phyloP scores from a whole-genome alignment of 345 rosid genomes.

The Geranium brycei region DNA sequence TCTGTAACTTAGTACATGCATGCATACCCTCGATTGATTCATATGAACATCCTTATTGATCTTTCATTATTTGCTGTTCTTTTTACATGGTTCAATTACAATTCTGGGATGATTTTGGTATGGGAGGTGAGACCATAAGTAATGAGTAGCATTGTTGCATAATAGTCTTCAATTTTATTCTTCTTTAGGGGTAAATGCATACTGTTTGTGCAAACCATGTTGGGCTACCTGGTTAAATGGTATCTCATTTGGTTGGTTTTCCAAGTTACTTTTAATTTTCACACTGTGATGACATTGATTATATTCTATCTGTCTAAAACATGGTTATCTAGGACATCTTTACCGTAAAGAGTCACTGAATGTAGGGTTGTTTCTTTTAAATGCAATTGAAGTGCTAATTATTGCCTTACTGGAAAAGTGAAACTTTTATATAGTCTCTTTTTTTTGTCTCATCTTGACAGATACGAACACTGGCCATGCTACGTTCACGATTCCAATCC shows the following conservation, averaged over 20 bases:
- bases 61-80: no score
- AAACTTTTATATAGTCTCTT: background rate
- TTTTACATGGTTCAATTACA: no score
- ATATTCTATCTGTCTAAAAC: background rate
- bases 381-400: background rate
- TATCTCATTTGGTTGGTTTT: background rate
- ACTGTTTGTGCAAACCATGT: background rate
- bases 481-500: conserved; percentile 88
- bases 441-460: conserved; percentile 12
- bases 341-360: background rate
- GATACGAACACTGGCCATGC: conserved; percentile 95
- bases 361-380: background rate
- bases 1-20: no score
- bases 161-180: no score
- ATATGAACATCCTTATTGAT: no score
- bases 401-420: background rate
- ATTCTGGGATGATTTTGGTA: no score
- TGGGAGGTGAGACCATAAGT: no score
- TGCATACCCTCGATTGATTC: no score
- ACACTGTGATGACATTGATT: background rate
- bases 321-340: background rate
- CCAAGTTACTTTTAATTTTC: background rate
- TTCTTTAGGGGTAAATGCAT: background rate
- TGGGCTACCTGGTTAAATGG: background rate
- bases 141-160: no score